A percentile compares a stretch with the other conserved stretches of the same genome.
Conservation (phyloP, 306 rosid species). For the Sindora glabra region DNA sequence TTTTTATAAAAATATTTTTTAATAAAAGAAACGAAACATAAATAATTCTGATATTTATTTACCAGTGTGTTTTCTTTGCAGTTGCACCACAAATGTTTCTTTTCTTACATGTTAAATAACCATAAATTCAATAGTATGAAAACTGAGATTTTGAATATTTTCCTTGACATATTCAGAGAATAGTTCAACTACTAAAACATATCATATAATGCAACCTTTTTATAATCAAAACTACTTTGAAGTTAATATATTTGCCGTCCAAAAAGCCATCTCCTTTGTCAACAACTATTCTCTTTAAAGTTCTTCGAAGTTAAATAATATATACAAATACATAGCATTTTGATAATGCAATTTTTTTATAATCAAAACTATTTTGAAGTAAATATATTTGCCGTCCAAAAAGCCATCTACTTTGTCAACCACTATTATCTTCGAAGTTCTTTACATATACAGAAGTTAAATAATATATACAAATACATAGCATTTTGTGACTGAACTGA, state of each 20-base stretch:
- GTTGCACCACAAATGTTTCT: too few relatives aligned
- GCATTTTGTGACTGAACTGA: background rate
- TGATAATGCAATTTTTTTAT: background rate
- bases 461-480: too few relatives aligned
- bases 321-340: too few relatives aligned
- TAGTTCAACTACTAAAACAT: slow-evolving; percentile 41
- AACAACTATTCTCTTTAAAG: background rate
- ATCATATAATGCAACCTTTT: background rate
- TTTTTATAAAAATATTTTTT: too few relatives aligned
- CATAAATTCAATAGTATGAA: too few relatives aligned
- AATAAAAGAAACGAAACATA: too few relatives aligned
- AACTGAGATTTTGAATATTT: too few relatives aligned
- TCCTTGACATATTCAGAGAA: slow-evolving; percentile 7
- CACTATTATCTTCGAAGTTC: background rate
- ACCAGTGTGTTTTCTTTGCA: too few relatives aligned
- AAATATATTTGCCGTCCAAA: slow-evolving; percentile 12
- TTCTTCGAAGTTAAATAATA: too few relatives aligned
- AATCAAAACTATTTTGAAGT: background rate
- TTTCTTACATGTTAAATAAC: too few relatives aligned
- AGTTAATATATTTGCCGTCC: slow-evolving; percentile 13
- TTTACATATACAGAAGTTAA: too few relatives aligned
- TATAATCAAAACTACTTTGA: background rate
- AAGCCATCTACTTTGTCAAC: slow-evolving; percentile 18
- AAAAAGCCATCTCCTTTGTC: slow-evolving; percentile 18
- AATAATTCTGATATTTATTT: too few relatives aligned